These are phyloP conservation scores for Priceomyces medius DNA, from an alignment of 805 yeast species.

Conservation along the genomic window DNA sequence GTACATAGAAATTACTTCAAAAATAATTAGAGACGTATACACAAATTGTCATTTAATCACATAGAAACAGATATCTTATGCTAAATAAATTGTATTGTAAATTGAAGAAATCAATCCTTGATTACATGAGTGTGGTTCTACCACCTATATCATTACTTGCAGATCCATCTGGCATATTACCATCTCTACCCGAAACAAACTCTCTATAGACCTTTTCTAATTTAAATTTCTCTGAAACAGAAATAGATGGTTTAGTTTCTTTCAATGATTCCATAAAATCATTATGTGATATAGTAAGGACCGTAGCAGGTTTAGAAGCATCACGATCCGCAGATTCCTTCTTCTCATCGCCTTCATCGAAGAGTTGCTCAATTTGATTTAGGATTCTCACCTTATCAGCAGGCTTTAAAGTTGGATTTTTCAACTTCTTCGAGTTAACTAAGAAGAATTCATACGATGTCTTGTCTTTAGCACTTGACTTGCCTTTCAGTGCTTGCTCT, in stretches of 20 bases:
- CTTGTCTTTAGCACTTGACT: conserved; percentile 12
- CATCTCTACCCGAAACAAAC: conserved; percentile 77
- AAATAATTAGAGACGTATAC: too few species aligned
- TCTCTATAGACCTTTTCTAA: conserved; percentile 63
- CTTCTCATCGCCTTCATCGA: conserved; percentile 21
- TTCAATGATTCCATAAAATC: conserved; percentile 62
- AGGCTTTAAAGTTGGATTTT: conserved; percentile 27
- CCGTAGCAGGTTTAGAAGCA: neutral
- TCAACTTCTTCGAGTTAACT: conserved; percentile 33
- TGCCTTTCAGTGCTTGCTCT: conserved; percentile 15
- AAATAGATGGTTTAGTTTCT: conserved; percentile 90
- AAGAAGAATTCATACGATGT: conserved; percentile 42
- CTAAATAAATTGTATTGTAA: too few species aligned
- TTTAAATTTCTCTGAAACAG: conserved; percentile 64
- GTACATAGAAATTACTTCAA: too few species aligned
- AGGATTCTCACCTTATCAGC: conserved; percentile 40
- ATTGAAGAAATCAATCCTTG: too few species aligned
- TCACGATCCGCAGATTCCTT: neutral
- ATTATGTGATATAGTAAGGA: conserved; percentile 43
- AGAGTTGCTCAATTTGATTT: conserved; percentile 43
- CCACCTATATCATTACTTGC: conserved; percentile 83
- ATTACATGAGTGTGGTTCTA: conserved; percentile 73
- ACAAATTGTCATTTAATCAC: too few species aligned
- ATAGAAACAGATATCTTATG: too few species aligned
- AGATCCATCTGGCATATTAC: conserved; percentile 84